A percentile compares a stretch with the other conserved stretches of the same genome.
phyloP scores from a whole-genome alignment of 2,329 filamentous ascomycete genomes.

The Apiospora hydei region DNA sequence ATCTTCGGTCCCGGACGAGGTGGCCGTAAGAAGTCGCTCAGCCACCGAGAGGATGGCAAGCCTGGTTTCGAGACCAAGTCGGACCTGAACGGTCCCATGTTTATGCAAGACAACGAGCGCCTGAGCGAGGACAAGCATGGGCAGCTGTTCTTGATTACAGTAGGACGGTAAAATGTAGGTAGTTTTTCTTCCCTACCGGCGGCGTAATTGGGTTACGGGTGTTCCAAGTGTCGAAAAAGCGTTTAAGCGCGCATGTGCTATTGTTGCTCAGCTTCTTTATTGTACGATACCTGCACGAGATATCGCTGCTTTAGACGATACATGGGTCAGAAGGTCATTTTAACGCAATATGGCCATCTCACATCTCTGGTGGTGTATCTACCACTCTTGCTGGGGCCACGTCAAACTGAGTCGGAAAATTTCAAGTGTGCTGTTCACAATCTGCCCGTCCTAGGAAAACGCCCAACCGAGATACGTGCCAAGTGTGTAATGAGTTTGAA shows the following conservation, averaged over 20 bases:
- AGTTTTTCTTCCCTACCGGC: background rate
- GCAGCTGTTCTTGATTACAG: constrained; percentile 26
- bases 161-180: background rate
- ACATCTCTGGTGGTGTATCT: background rate
- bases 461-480: background rate
- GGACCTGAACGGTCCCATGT: constrained; percentile 13
- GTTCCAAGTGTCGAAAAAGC: constrained; percentile 19
- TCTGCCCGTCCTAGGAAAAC: background rate
- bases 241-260: constrained; percentile 21
- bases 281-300: constrained; percentile 15
- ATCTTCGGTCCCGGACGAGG: constrained; percentile 46
- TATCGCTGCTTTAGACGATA: constrained; percentile 18
- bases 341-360: background rate
- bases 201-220: constrained; percentile 12
- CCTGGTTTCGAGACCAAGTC: constrained; percentile 37
- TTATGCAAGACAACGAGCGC: constrained; percentile 27
- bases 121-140: constrained; percentile 31
- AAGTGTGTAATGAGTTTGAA: background rate
- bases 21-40: constrained; percentile 57
- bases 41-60: constrained; percentile 47
- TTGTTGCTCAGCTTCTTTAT: constrained; percentile 14
- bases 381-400: background rate
- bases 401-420: background rate
- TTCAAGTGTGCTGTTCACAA: background rate
- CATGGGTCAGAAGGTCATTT: constrained; percentile 1